Conservation (phyloP, 768 basidiomycete genomes). For the Scleroderma citrinum region DNA sequence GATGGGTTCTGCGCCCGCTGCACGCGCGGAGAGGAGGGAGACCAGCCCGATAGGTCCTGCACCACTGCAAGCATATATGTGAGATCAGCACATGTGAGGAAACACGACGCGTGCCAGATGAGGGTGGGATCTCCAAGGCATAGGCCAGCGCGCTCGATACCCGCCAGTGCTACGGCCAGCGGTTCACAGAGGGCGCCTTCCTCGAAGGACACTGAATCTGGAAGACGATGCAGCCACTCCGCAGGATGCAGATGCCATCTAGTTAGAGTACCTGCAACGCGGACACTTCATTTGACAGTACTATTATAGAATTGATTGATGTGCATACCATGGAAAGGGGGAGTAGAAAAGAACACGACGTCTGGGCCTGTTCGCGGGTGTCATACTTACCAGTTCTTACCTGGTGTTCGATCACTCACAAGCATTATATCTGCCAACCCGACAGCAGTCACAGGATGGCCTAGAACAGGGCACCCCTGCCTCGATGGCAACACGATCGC, state of each 20-base stretch:
- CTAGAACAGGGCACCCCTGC: constrained; percentile 64
- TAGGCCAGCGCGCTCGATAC: constrained; percentile 58
- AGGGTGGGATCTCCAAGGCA: constrained; percentile 60
- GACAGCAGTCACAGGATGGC: constrained; percentile 54
- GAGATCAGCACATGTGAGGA: constrained; percentile 5
- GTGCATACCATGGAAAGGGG: constrained; percentile 54
- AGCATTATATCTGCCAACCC: constrained; percentile 60
- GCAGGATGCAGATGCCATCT: constrained; percentile 65
- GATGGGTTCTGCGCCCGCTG: constrained; percentile 65
- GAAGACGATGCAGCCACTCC: constrained; percentile 62
- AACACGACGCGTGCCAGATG: constrained; percentile 42
- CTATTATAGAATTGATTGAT: neutral
- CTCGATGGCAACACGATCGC: constrained; percentile 65
- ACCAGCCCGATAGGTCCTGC: constrained; percentile 65
- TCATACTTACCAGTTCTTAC: neutral
- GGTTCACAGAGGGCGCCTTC: constrained; percentile 68
- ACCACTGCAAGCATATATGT: constrained; percentile 34
- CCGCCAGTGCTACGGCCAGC: constrained; percentile 60
- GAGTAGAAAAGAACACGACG: constrained; percentile 65
- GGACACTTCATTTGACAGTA: neutral
- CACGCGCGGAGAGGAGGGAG: constrained; percentile 55
- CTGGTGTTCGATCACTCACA: constrained; percentile 28
- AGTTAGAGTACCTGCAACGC: constrained; percentile 47
- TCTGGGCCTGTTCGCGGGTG: constrained; percentile 26
- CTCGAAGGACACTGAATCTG: constrained; percentile 56